Base-by-base conservation (phyloP, 805 yeast genomes). In the Candida awuae region DNA sequence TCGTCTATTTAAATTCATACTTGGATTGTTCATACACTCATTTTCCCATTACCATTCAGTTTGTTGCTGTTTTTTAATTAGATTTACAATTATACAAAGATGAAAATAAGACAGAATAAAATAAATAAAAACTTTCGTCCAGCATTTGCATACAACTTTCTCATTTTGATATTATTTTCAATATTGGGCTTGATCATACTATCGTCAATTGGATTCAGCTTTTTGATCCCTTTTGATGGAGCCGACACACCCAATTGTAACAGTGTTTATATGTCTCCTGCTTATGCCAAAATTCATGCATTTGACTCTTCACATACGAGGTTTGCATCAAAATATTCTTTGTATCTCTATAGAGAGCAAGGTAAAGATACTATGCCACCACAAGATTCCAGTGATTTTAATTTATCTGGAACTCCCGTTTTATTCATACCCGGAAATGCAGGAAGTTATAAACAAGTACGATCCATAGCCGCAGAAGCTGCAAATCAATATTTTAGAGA, bases 361-460 rank as follows among this genome's bases (percentile, higher is more conserved):
- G 81, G 77, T 0, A 66, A 63, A 47, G 90, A 82, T 53, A 54
- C 54, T 4, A 55, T 69, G 4, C 90, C 95, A 25, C 28, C 10
- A 0, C 56, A 59, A 17, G 62, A 70, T 22, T 35, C 41, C 2
- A 43, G 45, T 13, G 32, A 47, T 5, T 45, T 57, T 9, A 43
- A 50, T 22, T 47, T 72, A 15, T 69, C 66, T 39, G 97, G 97
- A 0, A 71, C 84, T 1, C 99, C 99, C 0, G 87, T 86, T 1
- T 63, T 92, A 13, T 92, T 92, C 58, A 82, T 94, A 29, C 98
- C 98, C 1, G 99, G 99, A 1, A 92, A 94, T 55, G 98, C 98
- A 0, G 99, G 99, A 1, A 80, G 94, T 41, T 87, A 76, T 58
- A 74, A 77, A 47, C 99, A 92, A 59, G 94, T 75, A 8, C 67